Percentiles rank a stretch among this genome's conserved stretches.
Conservation (phyloP, 768 basidiomycete genomes). For the Kwoniella europaea region DNA sequence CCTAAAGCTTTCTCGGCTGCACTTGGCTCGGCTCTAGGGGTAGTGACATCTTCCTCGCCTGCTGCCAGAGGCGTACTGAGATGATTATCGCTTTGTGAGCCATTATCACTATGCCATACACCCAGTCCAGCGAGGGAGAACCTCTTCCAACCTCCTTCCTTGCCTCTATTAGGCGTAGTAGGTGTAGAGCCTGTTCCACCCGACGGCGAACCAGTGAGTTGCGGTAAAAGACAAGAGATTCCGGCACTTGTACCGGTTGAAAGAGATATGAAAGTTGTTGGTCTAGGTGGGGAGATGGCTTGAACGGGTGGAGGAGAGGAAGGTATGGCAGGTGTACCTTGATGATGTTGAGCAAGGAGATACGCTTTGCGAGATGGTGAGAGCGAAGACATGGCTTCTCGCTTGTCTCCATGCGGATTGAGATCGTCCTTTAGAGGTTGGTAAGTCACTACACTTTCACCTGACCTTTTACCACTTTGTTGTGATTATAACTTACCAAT, state of each 20-base stretch:
- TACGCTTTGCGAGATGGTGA: constrained; percentile 70
- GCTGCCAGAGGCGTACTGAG: not conserved
- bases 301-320: constrained; percentile 10
- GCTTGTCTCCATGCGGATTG: constrained; percentile 73
- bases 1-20: constrained; percentile 15
- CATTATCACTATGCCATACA: constrained; percentile 33
- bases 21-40: constrained; percentile 19
- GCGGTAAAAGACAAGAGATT: constrained; percentile 64
- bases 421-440: constrained; percentile 66
- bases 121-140: constrained; percentile 48
- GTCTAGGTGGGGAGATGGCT: constrained; percentile 14
- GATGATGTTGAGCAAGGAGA: constrained; percentile 55
- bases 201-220: constrained; percentile 54
- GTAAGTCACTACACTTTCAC: no score
- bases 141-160: constrained; percentile 41
- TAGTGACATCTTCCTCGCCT: constrained; percentile 16
- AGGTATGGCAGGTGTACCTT: not conserved
- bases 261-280: constrained; percentile 29
- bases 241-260: constrained; percentile 34
- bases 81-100: not conserved
- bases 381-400: constrained; percentile 68
- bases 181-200: constrained; percentile 11
- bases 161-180: constrained; percentile 3
- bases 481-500: constrained; percentile 18
- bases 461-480: not conserved